Evolutionary conservation across 257 asterid species (phyloP).

Genomic region (Osmanthus fragrans): DNA sequence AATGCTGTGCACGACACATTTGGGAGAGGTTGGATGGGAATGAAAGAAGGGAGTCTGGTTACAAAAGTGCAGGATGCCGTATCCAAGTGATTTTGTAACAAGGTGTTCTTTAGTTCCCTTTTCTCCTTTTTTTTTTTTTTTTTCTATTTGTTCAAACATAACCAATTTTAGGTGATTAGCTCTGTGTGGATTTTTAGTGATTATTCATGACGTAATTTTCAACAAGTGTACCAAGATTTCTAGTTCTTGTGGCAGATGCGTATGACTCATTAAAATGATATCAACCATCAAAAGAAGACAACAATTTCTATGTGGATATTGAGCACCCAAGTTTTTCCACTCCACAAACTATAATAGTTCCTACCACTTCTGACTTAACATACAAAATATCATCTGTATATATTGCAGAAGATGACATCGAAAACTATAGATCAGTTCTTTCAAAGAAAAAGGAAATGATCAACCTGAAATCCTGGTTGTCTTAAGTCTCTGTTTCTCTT

Average conservation of each 20-base stretch:
- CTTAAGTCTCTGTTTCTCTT: conserved; percentile 85
- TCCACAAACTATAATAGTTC: background rate
- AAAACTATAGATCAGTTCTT: background rate
- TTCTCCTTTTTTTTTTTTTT: background rate
- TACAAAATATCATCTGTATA: conserved; percentile 9
- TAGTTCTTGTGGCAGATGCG: conserved; percentile 11
- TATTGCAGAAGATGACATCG: conserved; percentile 3
- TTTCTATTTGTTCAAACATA: background rate
- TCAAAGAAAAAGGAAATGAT: conserved; percentile 11
- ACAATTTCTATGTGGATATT: background rate
- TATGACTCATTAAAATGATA: background rate
- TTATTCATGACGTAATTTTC: conserved; percentile 9
- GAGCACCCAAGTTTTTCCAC: conserved; percentile 9
- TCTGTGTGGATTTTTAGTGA: background rate
- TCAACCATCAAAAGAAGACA: background rate
- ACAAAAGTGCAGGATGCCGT: background rate
- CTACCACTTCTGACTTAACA: conserved; percentile 1
- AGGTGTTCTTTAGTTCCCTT: background rate
- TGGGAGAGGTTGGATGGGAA: background rate
- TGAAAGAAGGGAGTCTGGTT: background rate
- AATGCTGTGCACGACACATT: background rate
- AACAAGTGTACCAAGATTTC: background rate
- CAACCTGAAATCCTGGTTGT: conserved; percentile 74
- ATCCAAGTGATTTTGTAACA: background rate
- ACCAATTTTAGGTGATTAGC: conserved; percentile 7